Conservation (phyloP, 148 eudicot genomes). For the Dianthus caryophyllus region DNA sequence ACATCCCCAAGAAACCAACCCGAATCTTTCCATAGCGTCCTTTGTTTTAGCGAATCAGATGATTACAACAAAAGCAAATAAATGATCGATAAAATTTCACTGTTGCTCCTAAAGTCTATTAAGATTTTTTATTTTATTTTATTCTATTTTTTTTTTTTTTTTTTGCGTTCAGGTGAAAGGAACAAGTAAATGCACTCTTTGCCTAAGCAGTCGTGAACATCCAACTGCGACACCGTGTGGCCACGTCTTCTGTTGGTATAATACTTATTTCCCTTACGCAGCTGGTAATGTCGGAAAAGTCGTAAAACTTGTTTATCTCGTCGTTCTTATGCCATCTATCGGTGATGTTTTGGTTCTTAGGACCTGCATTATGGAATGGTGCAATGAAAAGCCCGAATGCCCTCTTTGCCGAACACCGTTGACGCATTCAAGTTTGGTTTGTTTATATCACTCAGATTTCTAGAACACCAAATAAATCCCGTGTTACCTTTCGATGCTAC, state of each 20-base stretch:
- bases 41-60: not conserved
- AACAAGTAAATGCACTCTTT: conserved; percentile 85
- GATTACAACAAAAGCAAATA: not conserved
- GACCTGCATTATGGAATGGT: conserved; percentile 99
- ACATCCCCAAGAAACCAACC: no score
- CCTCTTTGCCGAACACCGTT: conserved; percentile 92
- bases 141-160: not conserved
- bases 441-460: conserved; percentile 93
- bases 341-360: conserved; percentile 33
- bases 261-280: conserved; percentile 13
- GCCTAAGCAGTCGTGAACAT: conserved; percentile 83
- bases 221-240: conserved; percentile 99
- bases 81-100: not conserved
- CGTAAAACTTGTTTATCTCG: not conserved
- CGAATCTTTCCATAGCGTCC: no score
- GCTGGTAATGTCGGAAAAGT: not conserved
- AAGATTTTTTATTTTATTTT: no score
- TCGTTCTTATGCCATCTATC: not conserved
- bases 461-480: conserved; percentile 17
- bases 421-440: conserved; percentile 89
- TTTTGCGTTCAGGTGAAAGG: conserved; percentile 42
- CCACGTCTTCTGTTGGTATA: conserved; percentile 97
- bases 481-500: not conserved
- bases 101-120: no score
- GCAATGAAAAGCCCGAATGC: conserved; percentile 98